Conservation (phyloP, 257 asterid species). For the Solanum boliviense region DNA sequence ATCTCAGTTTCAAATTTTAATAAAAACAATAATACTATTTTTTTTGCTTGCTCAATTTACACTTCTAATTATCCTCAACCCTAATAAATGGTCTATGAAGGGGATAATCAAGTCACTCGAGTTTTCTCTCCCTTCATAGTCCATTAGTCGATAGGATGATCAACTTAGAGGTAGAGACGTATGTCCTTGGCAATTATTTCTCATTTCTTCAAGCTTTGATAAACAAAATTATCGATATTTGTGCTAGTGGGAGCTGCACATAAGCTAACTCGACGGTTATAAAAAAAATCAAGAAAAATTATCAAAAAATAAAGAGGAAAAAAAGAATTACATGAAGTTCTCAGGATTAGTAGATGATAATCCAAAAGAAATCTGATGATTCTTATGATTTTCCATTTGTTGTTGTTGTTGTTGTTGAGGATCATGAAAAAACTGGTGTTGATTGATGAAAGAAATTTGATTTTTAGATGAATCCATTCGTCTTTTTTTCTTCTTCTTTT, state of each 20-base stretch:
- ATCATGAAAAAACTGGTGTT: constrained; percentile 8
- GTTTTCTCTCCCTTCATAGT: not conserved
- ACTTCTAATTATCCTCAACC: not conserved
- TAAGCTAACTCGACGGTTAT: not conserved
- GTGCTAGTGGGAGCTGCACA: not conserved
- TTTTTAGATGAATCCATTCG: not conserved
- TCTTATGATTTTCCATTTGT: constrained; percentile 4
- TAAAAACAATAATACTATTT: not conserved
- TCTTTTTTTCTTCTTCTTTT: not conserved
- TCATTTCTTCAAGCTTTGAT: not conserved
- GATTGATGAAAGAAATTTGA: not conserved
- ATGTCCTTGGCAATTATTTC: not conserved
- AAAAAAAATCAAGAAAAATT: too few species aligned
- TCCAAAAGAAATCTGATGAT: constrained; percentile 49
- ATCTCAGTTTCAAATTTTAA: not conserved
- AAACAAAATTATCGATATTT: not conserved
- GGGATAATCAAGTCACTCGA: not conserved
- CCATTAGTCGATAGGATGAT: not conserved
- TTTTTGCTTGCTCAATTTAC: not conserved
- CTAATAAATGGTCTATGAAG: not conserved
- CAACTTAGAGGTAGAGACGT: not conserved
- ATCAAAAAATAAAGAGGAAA: not conserved
- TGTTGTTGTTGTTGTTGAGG: constrained; percentile 8
- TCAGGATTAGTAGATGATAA: constrained; percentile 45
- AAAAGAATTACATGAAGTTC: constrained; percentile 31